Conservation (phyloP, 2,329 filamentous ascomycete genomes). For the Stenocarpella maydis region DNA sequence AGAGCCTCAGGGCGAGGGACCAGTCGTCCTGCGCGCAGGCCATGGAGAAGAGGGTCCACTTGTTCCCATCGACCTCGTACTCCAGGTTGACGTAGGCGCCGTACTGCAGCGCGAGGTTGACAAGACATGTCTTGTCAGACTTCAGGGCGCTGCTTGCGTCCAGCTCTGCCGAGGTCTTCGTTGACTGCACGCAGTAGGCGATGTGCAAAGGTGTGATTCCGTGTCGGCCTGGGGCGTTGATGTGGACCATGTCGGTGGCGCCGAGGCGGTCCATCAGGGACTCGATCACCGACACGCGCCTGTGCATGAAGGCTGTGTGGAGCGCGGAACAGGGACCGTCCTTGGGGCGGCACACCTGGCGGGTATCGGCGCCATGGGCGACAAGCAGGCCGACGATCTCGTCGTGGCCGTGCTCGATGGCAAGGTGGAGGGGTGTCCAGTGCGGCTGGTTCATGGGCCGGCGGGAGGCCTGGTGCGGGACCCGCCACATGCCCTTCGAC, state of each 20-base stretch:
- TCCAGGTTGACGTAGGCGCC: constrained; percentile 8
- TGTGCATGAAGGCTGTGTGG: not conserved
- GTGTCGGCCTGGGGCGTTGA: not conserved
- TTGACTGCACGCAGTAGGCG: not conserved
- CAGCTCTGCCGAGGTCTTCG: too few species aligned
- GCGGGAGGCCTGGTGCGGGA: not conserved
- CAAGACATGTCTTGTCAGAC: not conserved
- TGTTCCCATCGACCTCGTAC: not conserved
- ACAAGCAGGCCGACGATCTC: not conserved
- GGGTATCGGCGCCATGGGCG: not conserved
- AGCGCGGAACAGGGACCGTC: not conserved
- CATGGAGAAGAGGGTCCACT: not conserved
- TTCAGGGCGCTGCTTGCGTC: too few species aligned
- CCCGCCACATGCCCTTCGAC: not conserved
- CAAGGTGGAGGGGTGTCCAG: not conserved
- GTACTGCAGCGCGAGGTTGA: not conserved
- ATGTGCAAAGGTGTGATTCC: constrained; percentile 1
- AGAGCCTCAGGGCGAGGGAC: not conserved
- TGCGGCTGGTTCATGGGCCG: not conserved
- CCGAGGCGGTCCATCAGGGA: not conserved
- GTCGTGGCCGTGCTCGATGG: not conserved
- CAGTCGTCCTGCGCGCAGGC: not conserved
- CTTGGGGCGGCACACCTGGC: not conserved
- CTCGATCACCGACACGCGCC: not conserved
- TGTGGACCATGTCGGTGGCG: constrained; percentile 1